These are phyloP conservation scores for Diaporthe citrichinensis DNA, from an alignment of 2,329 filamentous ascomycete species.

Conservation along the genomic window DNA sequence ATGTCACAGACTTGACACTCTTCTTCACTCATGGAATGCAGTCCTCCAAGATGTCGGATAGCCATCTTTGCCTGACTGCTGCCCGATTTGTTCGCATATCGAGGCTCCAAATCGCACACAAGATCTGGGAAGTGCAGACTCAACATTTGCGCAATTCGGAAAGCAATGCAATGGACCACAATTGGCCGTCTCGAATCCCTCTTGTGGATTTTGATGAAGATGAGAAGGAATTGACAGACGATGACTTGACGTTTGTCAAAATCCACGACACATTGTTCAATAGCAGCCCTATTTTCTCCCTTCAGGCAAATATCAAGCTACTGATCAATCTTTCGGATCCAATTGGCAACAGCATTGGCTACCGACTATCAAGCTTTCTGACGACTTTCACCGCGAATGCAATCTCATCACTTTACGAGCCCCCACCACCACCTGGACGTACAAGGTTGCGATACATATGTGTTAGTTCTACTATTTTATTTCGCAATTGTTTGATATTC, in stretches of 20 bases:
- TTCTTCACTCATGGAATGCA: not conserved
- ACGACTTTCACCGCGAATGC: not conserved
- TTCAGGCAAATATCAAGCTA: slow-evolving; percentile 2
- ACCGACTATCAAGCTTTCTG: not conserved
- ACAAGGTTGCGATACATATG: slow-evolving; percentile 11
- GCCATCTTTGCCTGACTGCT: not conserved
- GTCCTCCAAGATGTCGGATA: not conserved
- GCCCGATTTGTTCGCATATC: slow-evolving; percentile 22
- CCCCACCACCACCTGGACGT: not conserved
- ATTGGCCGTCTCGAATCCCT: too few species aligned
- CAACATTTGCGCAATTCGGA: too few species aligned
- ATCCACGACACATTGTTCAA: slow-evolving; percentile 19
- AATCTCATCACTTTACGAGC: not conserved
- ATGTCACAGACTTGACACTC: slow-evolving; percentile 5
- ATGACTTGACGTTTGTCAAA: not conserved
- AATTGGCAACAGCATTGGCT: not conserved
- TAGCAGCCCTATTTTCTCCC: slow-evolving; percentile 3
- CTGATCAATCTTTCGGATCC: not conserved
- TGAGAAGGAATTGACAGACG: too few species aligned
- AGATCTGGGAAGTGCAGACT: slow-evolving; percentile 14
- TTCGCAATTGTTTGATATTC: too few species aligned
- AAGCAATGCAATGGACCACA: too few species aligned
- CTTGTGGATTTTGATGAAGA: too few species aligned
- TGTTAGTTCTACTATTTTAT: too few species aligned
- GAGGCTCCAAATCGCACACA: not conserved